Conservation (phyloP, 768 basidiomycete genomes). For the Tulasnella sp. region DNA sequence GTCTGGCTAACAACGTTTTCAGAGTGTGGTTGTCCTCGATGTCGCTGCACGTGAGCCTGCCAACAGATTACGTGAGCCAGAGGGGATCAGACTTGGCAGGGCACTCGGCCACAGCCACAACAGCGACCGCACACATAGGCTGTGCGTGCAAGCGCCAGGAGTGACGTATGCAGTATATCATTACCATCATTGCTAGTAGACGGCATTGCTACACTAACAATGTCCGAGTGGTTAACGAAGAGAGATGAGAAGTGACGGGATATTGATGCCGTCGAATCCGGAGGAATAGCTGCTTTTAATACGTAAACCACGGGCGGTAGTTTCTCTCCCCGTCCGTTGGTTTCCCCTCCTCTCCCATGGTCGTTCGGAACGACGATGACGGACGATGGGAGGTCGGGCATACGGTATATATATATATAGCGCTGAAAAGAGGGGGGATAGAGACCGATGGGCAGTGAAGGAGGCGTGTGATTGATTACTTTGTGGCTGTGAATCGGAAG, state of each 20-base stretch:
- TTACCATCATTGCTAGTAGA: background rate
- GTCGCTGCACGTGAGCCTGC: background rate
- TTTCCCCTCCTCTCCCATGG: too few species aligned
- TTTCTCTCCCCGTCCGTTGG: background rate
- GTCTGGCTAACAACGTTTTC: too few species aligned
- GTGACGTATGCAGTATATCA: background rate
- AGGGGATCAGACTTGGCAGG: background rate
- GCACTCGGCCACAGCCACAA: background rate
- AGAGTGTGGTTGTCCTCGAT: too few species aligned
- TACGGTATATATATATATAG: background rate
- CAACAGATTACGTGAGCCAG: background rate
- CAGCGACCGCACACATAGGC: background rate
- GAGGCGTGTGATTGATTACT: background rate
- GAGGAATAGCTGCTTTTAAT: background rate
- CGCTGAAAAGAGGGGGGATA: background rate
- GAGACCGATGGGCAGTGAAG: background rate
- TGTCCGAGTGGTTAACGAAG: too few species aligned
- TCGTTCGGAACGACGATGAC: background rate
- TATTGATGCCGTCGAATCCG: background rate
- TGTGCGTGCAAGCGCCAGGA: background rate
- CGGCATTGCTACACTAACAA: too few species aligned
- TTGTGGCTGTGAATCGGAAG: constrained; percentile 5
- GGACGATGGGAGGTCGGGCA: background rate
- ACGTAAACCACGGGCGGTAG: background rate
- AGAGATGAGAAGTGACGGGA: background rate